These are phyloP conservation scores for Colletotrichum sp. DNA, from an alignment of 2,329 filamentous ascomycete species.

Conservation along the genomic window DNA sequence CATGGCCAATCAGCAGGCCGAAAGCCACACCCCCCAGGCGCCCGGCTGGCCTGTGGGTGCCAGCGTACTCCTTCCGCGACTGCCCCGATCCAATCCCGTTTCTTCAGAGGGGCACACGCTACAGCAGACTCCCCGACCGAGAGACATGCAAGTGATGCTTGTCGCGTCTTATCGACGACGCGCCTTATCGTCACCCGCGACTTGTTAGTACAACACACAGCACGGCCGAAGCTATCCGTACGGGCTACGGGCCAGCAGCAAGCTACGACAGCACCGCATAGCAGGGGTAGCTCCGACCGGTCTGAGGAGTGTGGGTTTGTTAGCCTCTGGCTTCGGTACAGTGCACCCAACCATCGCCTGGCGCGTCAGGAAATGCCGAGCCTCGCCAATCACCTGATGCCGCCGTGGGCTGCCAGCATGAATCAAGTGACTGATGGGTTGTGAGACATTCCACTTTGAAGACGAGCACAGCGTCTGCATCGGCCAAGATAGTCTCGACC, in stretches of 20 bases:
- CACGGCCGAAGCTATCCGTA: background rate
- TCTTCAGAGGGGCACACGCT: conserved; percentile 18
- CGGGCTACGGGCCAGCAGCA: background rate
- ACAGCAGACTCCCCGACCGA: background rate
- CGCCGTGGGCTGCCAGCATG: conserved; percentile 8
- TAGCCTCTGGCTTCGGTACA: background rate
- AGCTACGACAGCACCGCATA: background rate
- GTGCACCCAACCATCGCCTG: background rate
- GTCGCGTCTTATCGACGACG: conserved; percentile 5
- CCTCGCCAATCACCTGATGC: conserved; percentile 23
- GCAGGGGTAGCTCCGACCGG: conserved; percentile 7
- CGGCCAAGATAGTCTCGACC: background rate
- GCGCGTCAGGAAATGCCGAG: conserved; percentile 15
- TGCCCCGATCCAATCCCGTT: conserved; percentile 19
- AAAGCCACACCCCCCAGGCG: conserved; percentile 6
- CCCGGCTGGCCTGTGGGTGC: background rate
- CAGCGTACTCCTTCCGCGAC: conserved; percentile 5
- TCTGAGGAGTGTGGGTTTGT: background rate
- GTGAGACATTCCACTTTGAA: conserved; percentile 20
- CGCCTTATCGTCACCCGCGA: background rate
- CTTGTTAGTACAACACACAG: background rate
- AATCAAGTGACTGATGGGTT: conserved; percentile 23
- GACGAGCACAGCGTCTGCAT: background rate
- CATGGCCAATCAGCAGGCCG: conserved; percentile 12
- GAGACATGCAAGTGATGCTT: background rate